Conservation (phyloP, 225 moss, liverwort and hornwort genomes). For the Anthoceros angustus region DNA sequence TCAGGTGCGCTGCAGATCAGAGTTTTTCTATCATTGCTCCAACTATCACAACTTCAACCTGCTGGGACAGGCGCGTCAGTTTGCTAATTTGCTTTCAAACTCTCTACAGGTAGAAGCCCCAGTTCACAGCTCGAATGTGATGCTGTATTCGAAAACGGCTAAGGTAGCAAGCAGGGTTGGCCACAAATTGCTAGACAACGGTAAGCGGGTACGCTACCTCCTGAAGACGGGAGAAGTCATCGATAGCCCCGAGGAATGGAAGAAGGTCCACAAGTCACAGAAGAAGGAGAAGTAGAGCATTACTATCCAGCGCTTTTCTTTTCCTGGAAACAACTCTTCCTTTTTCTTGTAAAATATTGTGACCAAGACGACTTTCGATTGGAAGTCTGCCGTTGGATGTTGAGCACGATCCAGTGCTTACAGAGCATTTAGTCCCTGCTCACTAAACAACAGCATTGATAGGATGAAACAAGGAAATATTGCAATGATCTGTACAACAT, state of each 20-base stretch:
- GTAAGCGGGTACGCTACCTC: constrained; percentile 60
- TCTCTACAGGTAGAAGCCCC: constrained; percentile 62
- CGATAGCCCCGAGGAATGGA: constrained; percentile 74
- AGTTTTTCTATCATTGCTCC: background rate
- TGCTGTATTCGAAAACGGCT: constrained; percentile 77
- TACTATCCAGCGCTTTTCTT: no score
- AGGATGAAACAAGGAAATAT: no score
- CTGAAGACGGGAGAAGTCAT: constrained; percentile 85
- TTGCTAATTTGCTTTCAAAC: background rate
- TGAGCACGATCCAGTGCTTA: no score
- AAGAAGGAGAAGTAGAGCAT: constrained; percentile 45
- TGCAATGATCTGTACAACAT: no score
- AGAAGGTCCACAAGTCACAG: constrained; percentile 56
- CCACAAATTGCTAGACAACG: constrained; percentile 80
- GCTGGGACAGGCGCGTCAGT: background rate
- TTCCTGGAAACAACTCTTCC: no score
- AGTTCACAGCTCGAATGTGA: constrained; percentile 93
- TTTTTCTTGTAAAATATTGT: no score
- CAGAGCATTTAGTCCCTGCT: no score
- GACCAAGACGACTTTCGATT: no score
- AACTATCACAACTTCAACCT: no score
- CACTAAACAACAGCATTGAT: no score
- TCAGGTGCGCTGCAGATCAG: no score
- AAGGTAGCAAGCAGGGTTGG: constrained; percentile 96
- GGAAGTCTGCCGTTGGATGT: no score